A percentile compares a stretch with the other conserved stretches of the same genome.
phyloP scores from a whole-genome alignment of 148 eudicot species.

The Drosera capensis region DNA sequence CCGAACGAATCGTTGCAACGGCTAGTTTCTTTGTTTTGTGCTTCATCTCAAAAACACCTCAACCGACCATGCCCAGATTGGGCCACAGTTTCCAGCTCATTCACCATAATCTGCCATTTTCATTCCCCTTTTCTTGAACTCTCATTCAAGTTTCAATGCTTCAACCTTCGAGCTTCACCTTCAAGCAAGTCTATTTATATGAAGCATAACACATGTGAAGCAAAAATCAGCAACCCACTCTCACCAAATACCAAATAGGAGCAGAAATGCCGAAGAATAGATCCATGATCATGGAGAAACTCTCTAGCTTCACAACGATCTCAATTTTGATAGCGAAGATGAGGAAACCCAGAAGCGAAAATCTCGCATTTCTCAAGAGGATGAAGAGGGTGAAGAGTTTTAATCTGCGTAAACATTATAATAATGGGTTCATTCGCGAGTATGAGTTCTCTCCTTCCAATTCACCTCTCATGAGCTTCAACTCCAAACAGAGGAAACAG shows the following conservation, averaged over 20 bases:
- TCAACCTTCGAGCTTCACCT: no score
- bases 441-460: conserved; percentile 31
- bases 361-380: conserved; percentile 14
- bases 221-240: no score
- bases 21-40: no score
- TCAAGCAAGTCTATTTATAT: no score
- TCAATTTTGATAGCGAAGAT: conserved; percentile 18
- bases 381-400: conserved; percentile 10
- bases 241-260: not conserved
- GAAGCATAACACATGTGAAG: no score
- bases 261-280: conserved; percentile 23
- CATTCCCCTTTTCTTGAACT: no score
- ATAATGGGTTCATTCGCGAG: conserved; percentile 21
- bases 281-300: conserved; percentile 15
- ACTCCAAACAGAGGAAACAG: conserved; percentile 5
- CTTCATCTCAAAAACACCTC: no score
- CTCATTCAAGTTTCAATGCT: no score
- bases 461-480: conserved; percentile 18
- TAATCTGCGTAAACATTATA: conserved; percentile 15
- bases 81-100: no score
- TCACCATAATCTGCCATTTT: no score
- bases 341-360: conserved; percentile 16
- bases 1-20: no score
- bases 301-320: conserved; percentile 13
- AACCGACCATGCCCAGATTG: no score